These are phyloP conservation scores for Penicillium flavigenum DNA, from an alignment of 495 filamentous ascomycete genomes.

Conservation along the genomic window DNA sequence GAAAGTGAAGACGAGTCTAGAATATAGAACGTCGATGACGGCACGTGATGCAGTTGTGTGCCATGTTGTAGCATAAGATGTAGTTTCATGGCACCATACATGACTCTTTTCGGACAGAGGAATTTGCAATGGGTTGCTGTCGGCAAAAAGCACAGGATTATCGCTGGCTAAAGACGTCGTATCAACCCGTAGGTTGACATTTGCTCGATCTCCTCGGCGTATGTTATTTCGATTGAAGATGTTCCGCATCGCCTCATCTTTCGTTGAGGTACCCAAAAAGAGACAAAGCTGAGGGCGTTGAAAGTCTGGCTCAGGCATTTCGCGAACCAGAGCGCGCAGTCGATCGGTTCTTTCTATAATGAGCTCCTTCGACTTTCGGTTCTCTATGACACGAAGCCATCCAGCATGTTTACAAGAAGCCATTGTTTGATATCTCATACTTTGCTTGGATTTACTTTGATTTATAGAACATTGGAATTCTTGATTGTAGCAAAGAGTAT, in stretches of 20 bases:
- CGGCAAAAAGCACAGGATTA: conserved; percentile 24
- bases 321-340: conserved; percentile 17
- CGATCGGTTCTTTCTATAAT: conserved; percentile 22
- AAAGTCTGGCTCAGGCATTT: conserved; percentile 20
- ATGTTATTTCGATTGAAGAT: conserved; percentile 25
- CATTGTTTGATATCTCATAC: conserved; percentile 9
- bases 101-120: conserved; percentile 6
- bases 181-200: conserved; percentile 25
- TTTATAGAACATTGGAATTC: conserved; percentile 2
- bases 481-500: neutral
- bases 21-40: conserved; percentile 24
- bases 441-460: neutral
- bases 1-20: conserved; percentile 29
- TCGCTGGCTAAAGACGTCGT: conserved; percentile 16
- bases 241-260: conserved; percentile 23
- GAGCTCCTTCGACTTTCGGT: conserved; percentile 14
- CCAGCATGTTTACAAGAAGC: conserved; percentile 19
- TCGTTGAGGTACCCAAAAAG: conserved; percentile 25
- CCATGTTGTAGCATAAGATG: conserved; percentile 13
- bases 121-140: conserved; percentile 20
- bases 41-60: conserved; percentile 1
- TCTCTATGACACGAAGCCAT: conserved; percentile 22
- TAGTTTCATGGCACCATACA: conserved; percentile 14
- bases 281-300: conserved; percentile 24
- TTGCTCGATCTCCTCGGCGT: conserved; percentile 10